Conservation (phyloP, 1,284 basidiomycete species). For the Sutorius eximius region DNA sequence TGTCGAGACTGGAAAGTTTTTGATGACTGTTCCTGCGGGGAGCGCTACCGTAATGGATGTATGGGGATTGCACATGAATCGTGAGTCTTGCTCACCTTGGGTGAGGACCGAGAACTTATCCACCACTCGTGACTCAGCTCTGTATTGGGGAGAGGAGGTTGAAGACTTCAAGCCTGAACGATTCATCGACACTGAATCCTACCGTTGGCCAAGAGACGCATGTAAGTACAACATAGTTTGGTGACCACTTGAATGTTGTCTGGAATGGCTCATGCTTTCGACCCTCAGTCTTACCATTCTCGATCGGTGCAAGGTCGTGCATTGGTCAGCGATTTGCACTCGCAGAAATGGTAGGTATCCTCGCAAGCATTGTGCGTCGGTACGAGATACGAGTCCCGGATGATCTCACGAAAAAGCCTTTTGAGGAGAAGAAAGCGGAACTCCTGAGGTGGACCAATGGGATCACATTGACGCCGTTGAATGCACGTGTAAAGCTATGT, state of each 20-base stretch:
- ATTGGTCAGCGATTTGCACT: constrained; percentile 40
- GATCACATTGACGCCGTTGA: constrained; percentile 33
- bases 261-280: background rate
- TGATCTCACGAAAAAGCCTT: constrained; percentile 27
- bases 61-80: constrained; percentile 38
- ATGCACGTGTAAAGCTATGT: constrained; percentile 24
- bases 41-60: constrained; percentile 42
- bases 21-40: constrained; percentile 42
- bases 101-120: background rate
- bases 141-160: constrained; percentile 46
- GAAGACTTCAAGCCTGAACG: constrained; percentile 46
- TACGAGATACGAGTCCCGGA: constrained; percentile 36
- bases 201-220: constrained; percentile 39
- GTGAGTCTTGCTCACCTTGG: constrained; percentile 23
- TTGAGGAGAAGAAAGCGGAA: constrained; percentile 28
- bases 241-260: background rate
- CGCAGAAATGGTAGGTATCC: constrained; percentile 27
- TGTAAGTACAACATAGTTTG: constrained; percentile 14
- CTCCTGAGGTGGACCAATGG: constrained; percentile 35
- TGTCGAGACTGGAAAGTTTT: constrained; percentile 32
- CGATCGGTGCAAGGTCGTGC: constrained; percentile 40
- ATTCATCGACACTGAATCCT: constrained; percentile 43
- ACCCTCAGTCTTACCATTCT: constrained; percentile 38
- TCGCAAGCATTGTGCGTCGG: constrained; percentile 32
- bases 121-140: constrained; percentile 17